Percentiles rank a stretch among this genome's conserved stretches.
These are phyloP conservation scores for Myriosclerotinia scirpicola DNA, from an alignment of 2,329 filamentous ascomycete genomes.

Conservation along the genomic window DNA sequence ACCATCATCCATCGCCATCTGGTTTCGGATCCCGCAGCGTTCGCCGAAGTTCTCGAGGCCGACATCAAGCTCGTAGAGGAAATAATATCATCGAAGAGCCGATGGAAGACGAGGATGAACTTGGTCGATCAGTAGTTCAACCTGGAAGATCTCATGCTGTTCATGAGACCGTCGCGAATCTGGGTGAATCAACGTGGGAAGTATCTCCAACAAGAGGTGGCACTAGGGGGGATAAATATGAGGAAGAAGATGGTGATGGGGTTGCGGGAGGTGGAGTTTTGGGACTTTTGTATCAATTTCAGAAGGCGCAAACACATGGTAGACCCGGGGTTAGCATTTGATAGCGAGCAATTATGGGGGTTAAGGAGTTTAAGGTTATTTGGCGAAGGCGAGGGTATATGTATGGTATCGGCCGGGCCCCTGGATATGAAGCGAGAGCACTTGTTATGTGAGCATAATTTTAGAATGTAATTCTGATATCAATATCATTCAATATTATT, in stretches of 20 bases:
- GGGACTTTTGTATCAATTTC: conserved; percentile 66
- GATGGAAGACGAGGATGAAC: conserved; percentile 48
- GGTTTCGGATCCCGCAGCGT: conserved; percentile 48
- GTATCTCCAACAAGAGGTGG: conserved; percentile 40
- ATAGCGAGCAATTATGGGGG: conserved; percentile 8
- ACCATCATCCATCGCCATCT: conserved; percentile 65
- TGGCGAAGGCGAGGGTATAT: conserved; percentile 3
- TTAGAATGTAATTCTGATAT: conserved; percentile 1
- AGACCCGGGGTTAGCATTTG: conserved; percentile 43
- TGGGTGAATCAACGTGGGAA: conserved; percentile 49
- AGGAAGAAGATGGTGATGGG: conserved; percentile 50
- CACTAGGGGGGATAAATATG: conserved; percentile 42
- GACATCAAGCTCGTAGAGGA: conserved; percentile 46
- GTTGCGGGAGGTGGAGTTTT: conserved; percentile 57
- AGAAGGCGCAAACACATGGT: conserved; percentile 57
- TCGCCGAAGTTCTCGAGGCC: conserved; percentile 48
- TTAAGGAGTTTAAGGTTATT: conserved; percentile 18
- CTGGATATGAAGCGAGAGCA: conserved; percentile 14
- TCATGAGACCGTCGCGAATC: conserved; percentile 36
- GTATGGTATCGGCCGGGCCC: background rate
- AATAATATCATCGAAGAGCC: conserved; percentile 57
- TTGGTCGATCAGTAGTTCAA: conserved; percentile 16
- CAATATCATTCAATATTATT: conserved; percentile 1
- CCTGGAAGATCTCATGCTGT: conserved; percentile 26
- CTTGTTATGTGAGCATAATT: background rate